These are phyloP conservation scores for Luvunga scandens DNA, from an alignment of 345 rosid species.

Conservation along the genomic window DNA sequence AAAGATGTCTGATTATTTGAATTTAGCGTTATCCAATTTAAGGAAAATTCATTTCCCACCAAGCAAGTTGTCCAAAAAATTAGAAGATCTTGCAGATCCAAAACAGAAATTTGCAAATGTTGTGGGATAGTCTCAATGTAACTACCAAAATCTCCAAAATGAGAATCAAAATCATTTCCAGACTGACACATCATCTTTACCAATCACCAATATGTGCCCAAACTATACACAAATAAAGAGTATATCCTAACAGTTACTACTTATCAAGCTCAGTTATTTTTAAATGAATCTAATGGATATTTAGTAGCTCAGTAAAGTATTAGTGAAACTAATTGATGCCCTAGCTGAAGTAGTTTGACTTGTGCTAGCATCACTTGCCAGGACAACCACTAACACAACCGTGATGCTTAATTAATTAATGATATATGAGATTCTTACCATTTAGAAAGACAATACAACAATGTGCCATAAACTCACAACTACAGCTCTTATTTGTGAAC, in stretches of 20 bases:
- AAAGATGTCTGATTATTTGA: neutral
- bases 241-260: neutral
- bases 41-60: neutral
- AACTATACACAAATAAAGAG: neutral
- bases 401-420: neutral
- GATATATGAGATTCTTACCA: neutral
- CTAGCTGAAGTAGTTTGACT: neutral
- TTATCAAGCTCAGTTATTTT: neutral
- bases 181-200: neutral
- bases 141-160: neutral
- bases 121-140: neutral
- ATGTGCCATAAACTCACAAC: neutral
- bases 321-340: neutral
- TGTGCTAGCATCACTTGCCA: neutral
- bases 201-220: neutral
- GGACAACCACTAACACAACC: neutral
- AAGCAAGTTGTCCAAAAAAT: neutral
- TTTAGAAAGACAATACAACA: neutral
- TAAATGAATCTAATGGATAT: neutral
- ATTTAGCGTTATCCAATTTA: neutral
- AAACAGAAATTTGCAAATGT: neutral
- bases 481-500: neutral
- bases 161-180: neutral
- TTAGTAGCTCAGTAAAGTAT: neutral
- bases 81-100: neutral